Evolutionary conservation across 2,329 filamentous ascomycete genomes (phyloP), one percentile per base, ranked within the genome.

Genomic region (Emericellopsis cladophorae): DNA sequence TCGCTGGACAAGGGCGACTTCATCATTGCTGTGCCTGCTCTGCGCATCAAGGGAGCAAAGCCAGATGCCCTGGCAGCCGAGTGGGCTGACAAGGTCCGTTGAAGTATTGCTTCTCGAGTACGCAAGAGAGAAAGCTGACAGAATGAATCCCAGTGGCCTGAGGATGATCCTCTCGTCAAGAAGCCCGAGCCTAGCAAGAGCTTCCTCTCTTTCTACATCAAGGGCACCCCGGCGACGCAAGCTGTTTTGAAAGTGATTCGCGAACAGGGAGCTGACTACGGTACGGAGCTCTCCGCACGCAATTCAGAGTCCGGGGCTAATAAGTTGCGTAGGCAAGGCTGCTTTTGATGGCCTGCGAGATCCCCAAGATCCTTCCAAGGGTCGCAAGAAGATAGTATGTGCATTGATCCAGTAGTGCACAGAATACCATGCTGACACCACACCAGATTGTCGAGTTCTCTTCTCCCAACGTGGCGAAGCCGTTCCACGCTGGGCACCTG

Each of bases 381-480:
- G 73, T 46, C 67, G 67, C 51, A 85, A 85, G 68, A 74, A 71
- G 45, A 72, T 78, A 33, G 50, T 51, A 45, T 42, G 39, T 15
- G 8, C n/a, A n/a, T 12, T 11, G 5, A 16, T 7, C 37, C 15
- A 16, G 26, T 29, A 4, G 7, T 10, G 31, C 9, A 16, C 9
- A 9, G 9, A 5, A 12, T 26, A 14, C 9, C 7, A 24, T 9
- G 31, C 21, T 29, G 24, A 39, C 10, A 7, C 7, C 21, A 26
- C 31, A 35, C 31, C 33, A 54, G 54, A 74, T 92, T 40, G 74
- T 92, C 51, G 85, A 92, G 54, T 92, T 90, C 60, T 87, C 81
- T 7, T 88, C 82, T 7, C 85, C 86, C 39, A 92, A 92, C 57
- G 88, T 92, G 44, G 85, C 85, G 36, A 90, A 90, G 62, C 84